Percentiles rank a stretch among this genome's conserved stretches.
phyloP scores from a whole-genome alignment of 306 rosid species.

The Carpinus fangiana region DNA sequence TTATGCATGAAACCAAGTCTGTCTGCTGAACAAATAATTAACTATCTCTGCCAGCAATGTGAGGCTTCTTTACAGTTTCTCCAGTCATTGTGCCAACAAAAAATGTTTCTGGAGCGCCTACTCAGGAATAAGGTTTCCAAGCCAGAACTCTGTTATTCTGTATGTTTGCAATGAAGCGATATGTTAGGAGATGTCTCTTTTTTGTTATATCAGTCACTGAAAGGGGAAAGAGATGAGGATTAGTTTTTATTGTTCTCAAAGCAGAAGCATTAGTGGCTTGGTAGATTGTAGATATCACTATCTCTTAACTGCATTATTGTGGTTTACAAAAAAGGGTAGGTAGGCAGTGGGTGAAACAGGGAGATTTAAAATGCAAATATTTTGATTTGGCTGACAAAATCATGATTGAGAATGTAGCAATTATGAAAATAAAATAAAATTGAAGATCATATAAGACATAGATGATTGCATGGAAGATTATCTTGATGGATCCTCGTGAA shows the following conservation, averaged over 20 bases:
- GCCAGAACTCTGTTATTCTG: slow-evolving; percentile 8
- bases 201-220: background rate
- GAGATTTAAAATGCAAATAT: background rate
- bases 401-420: background rate
- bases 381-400: slow-evolving; percentile 9
- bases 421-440: background rate
- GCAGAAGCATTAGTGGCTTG: background rate
- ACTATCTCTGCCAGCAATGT: slow-evolving; percentile 53
- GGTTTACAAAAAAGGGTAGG: slow-evolving; percentile 1
- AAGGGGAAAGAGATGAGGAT: background rate
- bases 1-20: slow-evolving; percentile 24
- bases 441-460: background rate
- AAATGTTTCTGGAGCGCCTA: slow-evolving; percentile 50
- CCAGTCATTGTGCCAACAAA: slow-evolving; percentile 56
- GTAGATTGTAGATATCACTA: background rate
- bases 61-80: slow-evolving; percentile 66
- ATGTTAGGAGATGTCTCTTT: background rate
- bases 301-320: background rate
- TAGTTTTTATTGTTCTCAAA: background rate
- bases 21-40: slow-evolving; percentile 37
- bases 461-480: background rate
- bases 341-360: background rate
- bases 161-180: background rate
- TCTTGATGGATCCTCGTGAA: slow-evolving; percentile 18
- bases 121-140: slow-evolving; percentile 54